Base-by-base conservation (phyloP, 257 asterid genomes). In the Mentha longifolia region DNA sequence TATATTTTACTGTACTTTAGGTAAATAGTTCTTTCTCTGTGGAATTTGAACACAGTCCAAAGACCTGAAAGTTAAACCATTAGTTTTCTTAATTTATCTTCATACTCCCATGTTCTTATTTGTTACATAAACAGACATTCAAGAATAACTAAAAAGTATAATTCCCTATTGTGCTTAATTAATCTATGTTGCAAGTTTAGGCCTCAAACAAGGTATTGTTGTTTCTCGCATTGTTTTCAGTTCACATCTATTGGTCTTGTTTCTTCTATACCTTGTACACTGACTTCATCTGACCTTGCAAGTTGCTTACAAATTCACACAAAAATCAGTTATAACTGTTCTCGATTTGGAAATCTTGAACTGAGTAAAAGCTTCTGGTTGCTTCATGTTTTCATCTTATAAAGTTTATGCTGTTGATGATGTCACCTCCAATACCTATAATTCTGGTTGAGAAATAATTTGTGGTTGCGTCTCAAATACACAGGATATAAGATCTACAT, bases 401-500 rank as follows among this genome's bases (percentile, higher is more conserved):
- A 28, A 1, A 31, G 43, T 14, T 30, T 28, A 58, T 0, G 3
- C 28, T 5, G 6, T 42, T 37, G 50, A 61, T 14, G 43, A 37
- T 3, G 17, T 61, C 39, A 52, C 52, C 50, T 54, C 20, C 14
- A 22, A 64, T 64, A 15, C 19, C 13, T 46, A 64, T 20, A 33
- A 37, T 9, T 72, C 31, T 22, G 16, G 3, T 9, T 35, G 10
- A 35, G 59, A 28, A 41, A 41, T 77, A 37, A 61, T 57, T 1
- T n/a, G 22, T 22, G 10, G 9, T 16, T n/a, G 62, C 31, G 11
- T 28, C 45, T 39, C 8, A 41, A 5, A 13, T 25, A 14, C 51
- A 19, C 87, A 93, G 99, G 96, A 94, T 61, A 83, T 91, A 56
- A 78, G 71, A 58, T 81, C 95, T 3, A 89, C 82, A 52, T 65